Base-by-base conservation (phyloP, 2,329 filamentous ascomycete species). In the Phaeosphaeria sp. region DNA sequence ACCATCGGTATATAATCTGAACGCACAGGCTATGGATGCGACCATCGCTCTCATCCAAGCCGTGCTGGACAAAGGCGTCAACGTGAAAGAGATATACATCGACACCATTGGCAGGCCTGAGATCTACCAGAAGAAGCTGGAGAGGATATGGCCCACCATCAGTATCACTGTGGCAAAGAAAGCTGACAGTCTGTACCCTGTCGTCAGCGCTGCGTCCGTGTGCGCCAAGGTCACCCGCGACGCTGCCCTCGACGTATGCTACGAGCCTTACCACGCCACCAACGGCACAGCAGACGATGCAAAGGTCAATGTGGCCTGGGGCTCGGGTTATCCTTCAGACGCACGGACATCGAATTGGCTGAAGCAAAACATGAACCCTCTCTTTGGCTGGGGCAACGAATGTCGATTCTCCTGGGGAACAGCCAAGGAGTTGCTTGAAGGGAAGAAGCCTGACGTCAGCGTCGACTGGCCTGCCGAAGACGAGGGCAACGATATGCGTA, bases 391-490 rank as follows among this genome's bases (percentile, higher is more conserved):
- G 94, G 93, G 94, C 0, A 86, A 86, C 22, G 93, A 98, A 78
- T 96, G 92, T 74, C 85, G 95, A 4, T 98, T 97, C 73, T 97
- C 93, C 72, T 99, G 95, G 95, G 91, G 91, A 0, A 98, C 95
- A 0, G 91, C 91, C 1, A 97, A 96, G 79, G 93, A 98, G 71
- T 86, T 98, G 87, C 80, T 99, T 3, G 93, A 97, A 65, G 80
- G 82, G n/a, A 92, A 91, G 75, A 84, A 81, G 8, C 82, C 81
- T 22, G 87, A 86, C 3, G 84, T 90, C 52, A 89, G 85, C 73
- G 90, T 96, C 0, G 92, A 96, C 46, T 98, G 94, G 94, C 92
- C 93, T 13, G 87, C 89, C 5, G 89, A 93, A 20, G 89, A 92
- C 33, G 87, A 89, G 53, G 86, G 87, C 24, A 86, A 82, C 64